Base-by-base conservation (phyloP, 495 filamentous ascomycete species). In the Penicillium antarcticum region DNA sequence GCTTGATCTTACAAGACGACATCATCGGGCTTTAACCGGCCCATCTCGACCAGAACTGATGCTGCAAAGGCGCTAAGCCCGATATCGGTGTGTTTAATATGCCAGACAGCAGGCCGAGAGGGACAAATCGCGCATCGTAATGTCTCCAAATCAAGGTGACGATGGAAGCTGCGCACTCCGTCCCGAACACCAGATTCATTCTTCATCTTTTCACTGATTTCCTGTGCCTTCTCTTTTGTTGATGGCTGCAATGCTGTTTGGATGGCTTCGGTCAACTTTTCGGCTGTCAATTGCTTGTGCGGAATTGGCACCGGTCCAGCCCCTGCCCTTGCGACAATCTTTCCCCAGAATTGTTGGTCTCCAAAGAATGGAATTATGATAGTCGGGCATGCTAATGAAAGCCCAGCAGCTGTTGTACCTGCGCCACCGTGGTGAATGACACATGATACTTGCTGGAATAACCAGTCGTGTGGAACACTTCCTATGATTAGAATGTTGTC, bases 341-440 rank as follows among this genome's bases (percentile, higher is more conserved):
- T 70, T 14, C 88, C 89, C 89, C 89, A 92, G 53, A 91, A 92
- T 1, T 86, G 84, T 60, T 92, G 88, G 48, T 92, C 89, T 4
- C 89, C 89, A 57, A 94, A 92, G 70, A 94, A 94, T 0, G 89
- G 89, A 8, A 94, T 81, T 19, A 94, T 77, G 1, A 88, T 77
- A 0, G 89, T 92, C 3, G 89, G 88, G 32, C 80, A 78, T 1
- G 85, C 87, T 0, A 76, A 67, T 3, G 82, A 74, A 40, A 94
- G 81, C 4, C 89, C 88, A 2, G 82, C 83, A 2, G 89, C 89
- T 9, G 86, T 91, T 9, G 89, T 92, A 23, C 89, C 89, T 6
- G 89, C 89, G 26, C 89, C 89, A 31, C 89, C 89, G 52, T 92
- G 89, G 48, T 95, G 89, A 11, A 90, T 83, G 2, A 95, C 89